A percentile compares a stretch with the other conserved stretches of the same genome.
phyloP scores from a whole-genome alignment of 2,329 filamentous ascomycete species.

The Cladobotryum protrusum region DNA sequence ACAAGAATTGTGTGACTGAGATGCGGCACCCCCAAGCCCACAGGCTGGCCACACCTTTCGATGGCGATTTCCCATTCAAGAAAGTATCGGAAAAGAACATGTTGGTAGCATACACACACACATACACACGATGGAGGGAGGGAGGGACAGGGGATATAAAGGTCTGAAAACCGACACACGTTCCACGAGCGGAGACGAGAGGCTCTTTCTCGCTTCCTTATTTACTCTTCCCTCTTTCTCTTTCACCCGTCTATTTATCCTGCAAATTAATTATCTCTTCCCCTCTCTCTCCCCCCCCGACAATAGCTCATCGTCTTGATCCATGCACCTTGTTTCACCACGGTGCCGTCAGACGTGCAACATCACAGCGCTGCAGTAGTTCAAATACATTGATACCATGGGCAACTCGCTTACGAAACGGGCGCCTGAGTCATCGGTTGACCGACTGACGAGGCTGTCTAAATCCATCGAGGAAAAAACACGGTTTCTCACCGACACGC shows the following conservation, averaged over 20 bases:
- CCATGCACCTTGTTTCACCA: neutral
- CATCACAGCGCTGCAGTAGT: neutral
- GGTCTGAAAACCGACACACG: neutral
- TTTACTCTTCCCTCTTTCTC: neutral
- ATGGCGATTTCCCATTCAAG: neutral
- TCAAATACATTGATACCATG: slow-evolving; percentile 1
- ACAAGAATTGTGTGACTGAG: slow-evolving; percentile 1
- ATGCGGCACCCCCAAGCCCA: neutral
- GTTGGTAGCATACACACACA: neutral
- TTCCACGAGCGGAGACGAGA: neutral
- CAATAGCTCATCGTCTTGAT: neutral
- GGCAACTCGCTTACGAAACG: slow-evolving; percentile 3
- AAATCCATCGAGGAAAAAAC: slow-evolving; percentile 17
- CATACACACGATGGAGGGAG: neutral
- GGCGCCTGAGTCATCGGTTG: slow-evolving; percentile 8
- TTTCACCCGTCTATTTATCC: neutral
- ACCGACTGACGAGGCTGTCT: slow-evolving; percentile 14
- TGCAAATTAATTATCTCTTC: neutral
- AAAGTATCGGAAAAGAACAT: neutral
- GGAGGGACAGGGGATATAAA: neutral
- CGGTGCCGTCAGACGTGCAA: neutral
- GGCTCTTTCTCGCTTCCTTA: neutral
- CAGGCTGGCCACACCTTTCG: neutral
- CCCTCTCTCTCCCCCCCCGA: neutral
- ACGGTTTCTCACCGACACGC: slow-evolving; percentile 10